phyloP scores from a whole-genome alignment of 306 rosid species.

The Dalbergia oliveri region DNA sequence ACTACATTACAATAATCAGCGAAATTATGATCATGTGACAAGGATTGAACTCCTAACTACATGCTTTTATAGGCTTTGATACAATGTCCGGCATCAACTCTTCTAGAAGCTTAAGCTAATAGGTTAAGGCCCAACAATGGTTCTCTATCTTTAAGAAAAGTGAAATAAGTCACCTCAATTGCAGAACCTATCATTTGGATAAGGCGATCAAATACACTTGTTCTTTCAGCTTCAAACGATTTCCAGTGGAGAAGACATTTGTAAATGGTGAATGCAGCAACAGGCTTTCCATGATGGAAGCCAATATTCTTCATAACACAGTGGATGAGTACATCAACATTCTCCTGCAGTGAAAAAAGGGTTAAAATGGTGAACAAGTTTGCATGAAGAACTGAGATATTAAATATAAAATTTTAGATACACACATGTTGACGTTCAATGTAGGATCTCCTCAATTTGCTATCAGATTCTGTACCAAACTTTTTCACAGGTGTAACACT shows the following conservation, averaged over 20 bases:
- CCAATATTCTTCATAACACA: conserved; percentile 88
- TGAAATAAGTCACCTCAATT: conserved; percentile 76
- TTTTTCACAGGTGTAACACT: conserved; percentile 76
- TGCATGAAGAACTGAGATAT: conserved; percentile 28
- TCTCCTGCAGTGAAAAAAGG: conserved; percentile 68
- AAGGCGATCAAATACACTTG: conserved; percentile 99
- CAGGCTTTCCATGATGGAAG: conserved; percentile 91
- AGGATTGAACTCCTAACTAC: conserved; percentile 5
- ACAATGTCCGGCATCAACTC: conserved; percentile 20
- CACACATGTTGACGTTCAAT: conserved; percentile 95
- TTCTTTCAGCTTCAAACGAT: conserved; percentile 99
- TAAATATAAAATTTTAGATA: conserved; percentile 44
- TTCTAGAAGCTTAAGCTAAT: conserved; percentile 18
- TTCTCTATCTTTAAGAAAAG: conserved; percentile 7
- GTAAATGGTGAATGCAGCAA: conserved; percentile 97
- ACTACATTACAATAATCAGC: conserved; percentile 21
- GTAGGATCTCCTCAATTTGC: conserved; percentile 85
- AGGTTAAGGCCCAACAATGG: conserved; percentile 24
- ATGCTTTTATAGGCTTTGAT: conserved; percentile 3
- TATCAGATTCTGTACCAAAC: conserved; percentile 87
- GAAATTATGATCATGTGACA: conserved; percentile 21
- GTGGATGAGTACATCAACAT: conserved; percentile 89
- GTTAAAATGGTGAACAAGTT: conserved; percentile 36
- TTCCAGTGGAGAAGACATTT: conserved; percentile 99
- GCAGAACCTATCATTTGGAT: conserved; percentile 99